Evolutionary conservation across 2,329 filamentous ascomycete species (phyloP), one percentile per base, ranked within the genome.

Genomic region (Trichoderma koningiopsis): DNA sequence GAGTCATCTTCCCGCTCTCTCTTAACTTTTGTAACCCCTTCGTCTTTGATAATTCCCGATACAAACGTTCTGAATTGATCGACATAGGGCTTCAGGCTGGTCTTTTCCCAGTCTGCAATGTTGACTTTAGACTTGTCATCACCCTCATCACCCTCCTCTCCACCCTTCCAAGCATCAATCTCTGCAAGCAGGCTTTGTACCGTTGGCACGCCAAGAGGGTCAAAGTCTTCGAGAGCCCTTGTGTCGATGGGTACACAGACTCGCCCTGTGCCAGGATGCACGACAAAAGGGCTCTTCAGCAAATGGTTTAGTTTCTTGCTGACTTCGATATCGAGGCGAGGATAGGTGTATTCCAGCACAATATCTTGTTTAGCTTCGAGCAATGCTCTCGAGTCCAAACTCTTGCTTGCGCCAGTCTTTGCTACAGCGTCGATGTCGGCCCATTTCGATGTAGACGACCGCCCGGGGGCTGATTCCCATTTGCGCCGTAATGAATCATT

Each of bases 291-390:
- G 71, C 91, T 94, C 79, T 99, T 99, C 74, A 99, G 89, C 86
- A 99, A 88, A 86, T 99, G 96, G 83, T 97, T 98, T 69, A 97
- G 88, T 79, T 97, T 97, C 85, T 98, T 98, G 77, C 92, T 96
- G 78, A 99, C 96, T 80, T 97, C 94, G 71, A 96, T 94, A 84
- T 99, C 96, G 67, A 99, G 91, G 49, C 96, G 91, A 3, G 96
- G 96, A 80, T 99, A 99, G 7, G 96, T 97, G 82, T 99, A 98
- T 81, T 99, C 96, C 35, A 99, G 88, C 4, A 98, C 90, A 71
- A 99, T 92, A 77, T 98, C 96, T 79, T 97, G 94, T 81, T 97
- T 98, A 27, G 94, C 93, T 75, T 97, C 93, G 10, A 91, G 86
- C 14, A 99, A 86, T 2, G 90, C 88, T 72, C 86, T 88, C 0